A percentile compares a stretch with the other conserved stretches of the same genome.
Evolutionary conservation across 2,329 filamentous ascomycete genomes (phyloP).

Genomic region (Ophiostoma piceae): DNA sequence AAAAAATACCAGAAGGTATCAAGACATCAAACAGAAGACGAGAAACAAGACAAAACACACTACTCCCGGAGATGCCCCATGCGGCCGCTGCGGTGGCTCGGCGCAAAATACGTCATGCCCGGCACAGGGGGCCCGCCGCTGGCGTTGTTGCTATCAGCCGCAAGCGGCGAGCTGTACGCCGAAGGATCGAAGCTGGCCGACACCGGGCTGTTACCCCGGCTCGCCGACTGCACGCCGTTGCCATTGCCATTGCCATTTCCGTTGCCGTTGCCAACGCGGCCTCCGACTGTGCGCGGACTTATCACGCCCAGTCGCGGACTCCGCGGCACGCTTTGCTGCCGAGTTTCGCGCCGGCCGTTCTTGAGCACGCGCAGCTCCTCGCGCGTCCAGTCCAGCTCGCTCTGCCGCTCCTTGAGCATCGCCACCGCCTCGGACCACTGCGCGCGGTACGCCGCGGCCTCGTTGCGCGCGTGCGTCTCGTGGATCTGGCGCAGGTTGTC

Average conservation of each 20-base stretch:
- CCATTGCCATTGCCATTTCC: neutral
- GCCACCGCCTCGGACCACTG: slow-evolving; percentile 41
- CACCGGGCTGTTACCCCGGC: slow-evolving; percentile 49
- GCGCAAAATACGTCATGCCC: slow-evolving; percentile 40
- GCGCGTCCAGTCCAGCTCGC: slow-evolving; percentile 43
- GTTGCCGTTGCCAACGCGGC: slow-evolving; percentile 31
- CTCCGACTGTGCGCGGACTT: slow-evolving; percentile 41
- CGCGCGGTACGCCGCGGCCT: slow-evolving; percentile 35
- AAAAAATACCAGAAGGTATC: neutral
- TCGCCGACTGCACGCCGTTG: slow-evolving; percentile 29
- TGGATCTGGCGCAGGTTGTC: slow-evolving; percentile 47
- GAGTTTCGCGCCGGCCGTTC: slow-evolving; percentile 50
- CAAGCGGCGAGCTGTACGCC: slow-evolving; percentile 27
- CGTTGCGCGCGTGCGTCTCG: slow-evolving; percentile 39
- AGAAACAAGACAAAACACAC: neutral
- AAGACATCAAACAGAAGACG: neutral
- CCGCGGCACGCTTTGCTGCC: slow-evolving; percentile 52
- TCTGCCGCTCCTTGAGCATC: slow-evolving; percentile 47
- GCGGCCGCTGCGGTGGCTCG: slow-evolving; percentile 38
- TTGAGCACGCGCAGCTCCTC: slow-evolving; percentile 47
- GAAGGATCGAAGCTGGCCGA: slow-evolving; percentile 32
- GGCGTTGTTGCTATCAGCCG: neutral
- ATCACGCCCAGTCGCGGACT: slow-evolving; percentile 52
- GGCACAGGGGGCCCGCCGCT: slow-evolving; percentile 28
- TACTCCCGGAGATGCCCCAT: slow-evolving; percentile 39